These are phyloP conservation scores for Stemphylium lycopersici DNA, from an alignment of 2,329 filamentous ascomycete species.

Conservation along the genomic window DNA sequence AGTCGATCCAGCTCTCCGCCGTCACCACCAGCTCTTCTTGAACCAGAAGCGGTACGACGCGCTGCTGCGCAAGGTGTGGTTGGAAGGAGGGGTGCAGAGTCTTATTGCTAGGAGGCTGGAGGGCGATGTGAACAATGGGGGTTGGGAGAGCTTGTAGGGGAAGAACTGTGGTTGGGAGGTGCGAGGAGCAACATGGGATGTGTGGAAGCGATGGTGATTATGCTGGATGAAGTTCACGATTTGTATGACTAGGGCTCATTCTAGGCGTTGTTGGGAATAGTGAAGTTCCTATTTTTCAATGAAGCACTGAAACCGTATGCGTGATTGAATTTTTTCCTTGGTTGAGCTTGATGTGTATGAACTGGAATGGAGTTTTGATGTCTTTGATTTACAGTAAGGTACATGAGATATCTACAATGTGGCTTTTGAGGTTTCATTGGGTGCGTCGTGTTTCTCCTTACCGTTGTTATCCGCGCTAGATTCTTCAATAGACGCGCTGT, in stretches of 20 bases:
- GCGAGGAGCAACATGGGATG: no score
- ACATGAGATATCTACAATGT: background rate
- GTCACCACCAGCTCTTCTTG: conserved; percentile 86
- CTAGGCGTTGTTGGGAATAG: background rate
- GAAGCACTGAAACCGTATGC: no score
- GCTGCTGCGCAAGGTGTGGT: conserved; percentile 82
- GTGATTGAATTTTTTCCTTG: background rate
- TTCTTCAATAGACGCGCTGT: background rate
- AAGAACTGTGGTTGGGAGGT: background rate
- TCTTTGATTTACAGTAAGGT: background rate
- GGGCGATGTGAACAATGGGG: conserved; percentile 94
- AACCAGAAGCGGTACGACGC: conserved; percentile 95
- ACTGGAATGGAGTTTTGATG: background rate
- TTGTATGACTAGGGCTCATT: background rate
- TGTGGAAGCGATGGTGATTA: background rate
- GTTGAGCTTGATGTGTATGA: background rate
- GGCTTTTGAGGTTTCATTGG: background rate
- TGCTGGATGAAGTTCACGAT: background rate
- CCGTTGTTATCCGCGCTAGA: background rate
- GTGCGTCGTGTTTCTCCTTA: background rate
- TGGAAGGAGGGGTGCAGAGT: conserved; percentile 84
- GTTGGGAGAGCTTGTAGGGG: conserved; percentile 77
- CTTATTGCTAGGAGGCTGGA: conserved; percentile 89
- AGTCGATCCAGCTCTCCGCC: conserved; percentile 84
- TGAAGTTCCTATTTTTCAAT: background rate